Conservation (phyloP, 371 early-diverging fungal species). For the Capniomyces stellatus region DNA sequence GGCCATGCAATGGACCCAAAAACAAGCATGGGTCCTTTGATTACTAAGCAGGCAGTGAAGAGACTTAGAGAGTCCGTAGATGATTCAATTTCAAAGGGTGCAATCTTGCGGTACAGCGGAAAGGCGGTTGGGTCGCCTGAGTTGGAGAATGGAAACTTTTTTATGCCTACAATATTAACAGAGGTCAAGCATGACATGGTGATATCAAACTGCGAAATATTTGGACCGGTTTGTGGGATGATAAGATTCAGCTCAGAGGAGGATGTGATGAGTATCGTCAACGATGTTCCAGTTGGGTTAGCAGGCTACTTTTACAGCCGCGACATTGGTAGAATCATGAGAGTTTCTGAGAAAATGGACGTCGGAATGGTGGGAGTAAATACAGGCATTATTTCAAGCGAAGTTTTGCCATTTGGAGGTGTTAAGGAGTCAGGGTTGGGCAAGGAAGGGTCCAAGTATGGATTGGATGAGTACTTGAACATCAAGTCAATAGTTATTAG, state of each 20-base stretch:
- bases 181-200: slow-evolving; percentile 36
- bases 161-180: slow-evolving; percentile 48
- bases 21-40: slow-evolving; percentile 62
- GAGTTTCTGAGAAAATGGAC: slow-evolving; percentile 62
- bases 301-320: slow-evolving; percentile 70
- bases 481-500: slow-evolving; percentile 37
- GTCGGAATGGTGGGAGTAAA: slow-evolving; percentile 87
- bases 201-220: slow-evolving; percentile 51
- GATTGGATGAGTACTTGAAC: slow-evolving; percentile 42
- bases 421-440: slow-evolving; percentile 68
- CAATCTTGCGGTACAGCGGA: slow-evolving; percentile 38
- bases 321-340: slow-evolving; percentile 51
- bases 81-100: slow-evolving; percentile 51
- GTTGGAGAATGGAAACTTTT: slow-evolving; percentile 27
- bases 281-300: slow-evolving; percentile 52
- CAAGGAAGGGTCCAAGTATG: slow-evolving; percentile 57
- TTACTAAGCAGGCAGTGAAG: slow-evolving; percentile 41
- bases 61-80: slow-evolving; percentile 51
- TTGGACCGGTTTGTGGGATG: slow-evolving; percentile 62
- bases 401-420: slow-evolving; percentile 61
- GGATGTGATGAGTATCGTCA: slow-evolving; percentile 52
- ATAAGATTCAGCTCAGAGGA: slow-evolving; percentile 45
- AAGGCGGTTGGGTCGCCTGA: slow-evolving; percentile 9
- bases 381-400: slow-evolving; percentile 40
- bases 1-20: slow-evolving; percentile 53